Conservation (phyloP, 2,329 filamentous ascomycete species). For the Fusarium sambucinum region DNA sequence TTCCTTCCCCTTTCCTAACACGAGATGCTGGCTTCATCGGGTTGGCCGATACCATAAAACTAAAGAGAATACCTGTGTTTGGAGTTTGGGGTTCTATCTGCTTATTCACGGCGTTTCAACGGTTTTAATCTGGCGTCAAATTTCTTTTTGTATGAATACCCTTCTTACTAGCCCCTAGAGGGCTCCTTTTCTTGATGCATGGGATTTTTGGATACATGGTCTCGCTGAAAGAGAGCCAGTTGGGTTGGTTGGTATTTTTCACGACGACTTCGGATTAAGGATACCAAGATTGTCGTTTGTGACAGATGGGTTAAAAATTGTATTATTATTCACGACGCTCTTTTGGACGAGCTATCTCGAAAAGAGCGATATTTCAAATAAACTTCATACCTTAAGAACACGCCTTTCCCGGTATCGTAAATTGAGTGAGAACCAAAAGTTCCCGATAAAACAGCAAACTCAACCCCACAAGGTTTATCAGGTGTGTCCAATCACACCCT, state of each 20-base stretch:
- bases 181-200: slow-evolving; percentile 29
- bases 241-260: slow-evolving; percentile 21
- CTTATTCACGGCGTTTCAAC: slow-evolving; percentile 26
- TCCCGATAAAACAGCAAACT: slow-evolving; percentile 7
- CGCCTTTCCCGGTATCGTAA: neutral
- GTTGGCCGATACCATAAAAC: slow-evolving; percentile 36
- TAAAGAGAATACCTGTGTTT: slow-evolving; percentile 34
- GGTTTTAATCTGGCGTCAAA: slow-evolving; percentile 20
- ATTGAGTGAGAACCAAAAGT: slow-evolving; percentile 5
- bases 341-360: slow-evolving; percentile 32
- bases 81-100: slow-evolving; percentile 33
- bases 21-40: slow-evolving; percentile 26
- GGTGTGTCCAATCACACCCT: slow-evolving; percentile 26
- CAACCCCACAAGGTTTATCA: slow-evolving; percentile 24
- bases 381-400: slow-evolving; percentile 5
- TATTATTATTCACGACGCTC: slow-evolving; percentile 51
- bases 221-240: slow-evolving; percentile 21
- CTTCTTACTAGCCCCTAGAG: slow-evolving; percentile 39
- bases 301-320: slow-evolving; percentile 40
- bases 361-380: slow-evolving; percentile 24
- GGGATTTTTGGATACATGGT: slow-evolving; percentile 18
- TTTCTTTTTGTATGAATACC: slow-evolving; percentile 53
- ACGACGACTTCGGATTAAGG: slow-evolving; percentile 27
- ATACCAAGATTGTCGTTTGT: slow-evolving; percentile 46
- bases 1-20: slow-evolving; percentile 10